phyloP scores from a whole-genome alignment of 176 grass and related monocot species.

The Hordeum marinum region DNA sequence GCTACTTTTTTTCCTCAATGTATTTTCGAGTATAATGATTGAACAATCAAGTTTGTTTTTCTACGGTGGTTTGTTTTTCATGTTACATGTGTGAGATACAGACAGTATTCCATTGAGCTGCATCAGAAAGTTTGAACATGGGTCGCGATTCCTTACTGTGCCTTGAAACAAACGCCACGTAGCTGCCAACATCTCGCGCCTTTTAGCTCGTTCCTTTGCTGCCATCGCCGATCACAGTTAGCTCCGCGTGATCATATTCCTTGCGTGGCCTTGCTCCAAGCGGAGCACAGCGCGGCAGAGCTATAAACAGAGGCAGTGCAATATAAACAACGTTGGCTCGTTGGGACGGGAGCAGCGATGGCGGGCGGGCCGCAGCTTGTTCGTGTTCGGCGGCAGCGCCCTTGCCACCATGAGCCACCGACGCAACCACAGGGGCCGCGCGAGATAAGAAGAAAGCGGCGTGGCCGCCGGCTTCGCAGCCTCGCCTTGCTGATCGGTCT shows the following conservation, averaged over 20 bases:
- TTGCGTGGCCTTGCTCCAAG: not conserved
- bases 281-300: not conserved
- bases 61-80: not conserved
- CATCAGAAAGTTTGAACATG: no score
- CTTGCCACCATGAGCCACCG: not conserved
- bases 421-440: not conserved
- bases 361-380: not conserved
- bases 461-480: constrained; percentile 1
- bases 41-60: not conserved
- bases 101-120: no score
- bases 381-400: not conserved
- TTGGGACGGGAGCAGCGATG: not conserved
- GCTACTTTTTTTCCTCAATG: not conserved
- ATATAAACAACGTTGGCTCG: not conserved
- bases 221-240: not conserved
- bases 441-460: not conserved
- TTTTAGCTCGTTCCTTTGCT: not conserved
- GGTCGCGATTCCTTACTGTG: not conserved
- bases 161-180: not conserved
- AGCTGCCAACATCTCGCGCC: not conserved
- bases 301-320: no score
- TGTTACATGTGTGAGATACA: not conserved
- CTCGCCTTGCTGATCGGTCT: constrained; percentile 39
- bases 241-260: not conserved
- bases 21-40: not conserved